phyloP scores from a whole-genome alignment of 176 grass and related monocot species.

The Bothriochloa decipiens region DNA sequence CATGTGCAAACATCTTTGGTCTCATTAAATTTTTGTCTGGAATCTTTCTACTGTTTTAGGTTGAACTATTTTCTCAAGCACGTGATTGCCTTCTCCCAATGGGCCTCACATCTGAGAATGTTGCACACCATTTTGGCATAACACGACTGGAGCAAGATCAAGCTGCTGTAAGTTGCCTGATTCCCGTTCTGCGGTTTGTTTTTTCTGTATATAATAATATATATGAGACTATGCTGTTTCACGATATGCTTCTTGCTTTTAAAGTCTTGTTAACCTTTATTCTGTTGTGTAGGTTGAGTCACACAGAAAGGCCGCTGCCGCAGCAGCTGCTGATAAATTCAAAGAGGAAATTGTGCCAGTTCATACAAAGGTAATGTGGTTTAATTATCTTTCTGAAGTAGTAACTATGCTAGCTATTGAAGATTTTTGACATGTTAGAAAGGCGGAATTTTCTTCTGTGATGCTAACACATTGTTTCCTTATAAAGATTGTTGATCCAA shows the following conservation, averaged over 20 bases:
- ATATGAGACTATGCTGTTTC: neutral
- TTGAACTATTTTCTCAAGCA: slow-evolving; percentile 82
- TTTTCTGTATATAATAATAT: neutral
- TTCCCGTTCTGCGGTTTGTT: slow-evolving; percentile 17
- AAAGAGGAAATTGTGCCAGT: slow-evolving; percentile 94
- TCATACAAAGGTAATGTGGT: slow-evolving; percentile 62
- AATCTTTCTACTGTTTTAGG: slow-evolving; percentile 49
- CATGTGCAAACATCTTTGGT: slow-evolving; percentile 31
- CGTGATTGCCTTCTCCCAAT: slow-evolving; percentile 93
- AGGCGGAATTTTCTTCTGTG: neutral
- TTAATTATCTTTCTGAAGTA: slow-evolving; percentile 25
- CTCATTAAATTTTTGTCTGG: slow-evolving; percentile 30
- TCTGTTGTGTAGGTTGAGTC: slow-evolving; percentile 79
- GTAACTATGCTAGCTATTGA: slow-evolving; percentile 27
- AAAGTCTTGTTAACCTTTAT: slow-evolving; percentile 36
- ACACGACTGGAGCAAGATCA: slow-evolving; percentile 84
- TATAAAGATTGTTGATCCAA: slow-evolving; percentile 76
- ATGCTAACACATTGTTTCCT: slow-evolving; percentile 27
- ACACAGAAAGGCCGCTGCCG: slow-evolving; percentile 78
- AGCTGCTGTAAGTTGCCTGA: slow-evolving; percentile 66
- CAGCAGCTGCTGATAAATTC: slow-evolving; percentile 79
- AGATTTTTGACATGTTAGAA: neutral
- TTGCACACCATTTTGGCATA: slow-evolving; percentile 82
- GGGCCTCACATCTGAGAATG: slow-evolving; percentile 95
- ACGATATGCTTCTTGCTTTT: slow-evolving; percentile 31